These are phyloP conservation scores for Rhododendron henanense DNA, from an alignment of 148 eudicot genomes.

Conservation along the genomic window DNA sequence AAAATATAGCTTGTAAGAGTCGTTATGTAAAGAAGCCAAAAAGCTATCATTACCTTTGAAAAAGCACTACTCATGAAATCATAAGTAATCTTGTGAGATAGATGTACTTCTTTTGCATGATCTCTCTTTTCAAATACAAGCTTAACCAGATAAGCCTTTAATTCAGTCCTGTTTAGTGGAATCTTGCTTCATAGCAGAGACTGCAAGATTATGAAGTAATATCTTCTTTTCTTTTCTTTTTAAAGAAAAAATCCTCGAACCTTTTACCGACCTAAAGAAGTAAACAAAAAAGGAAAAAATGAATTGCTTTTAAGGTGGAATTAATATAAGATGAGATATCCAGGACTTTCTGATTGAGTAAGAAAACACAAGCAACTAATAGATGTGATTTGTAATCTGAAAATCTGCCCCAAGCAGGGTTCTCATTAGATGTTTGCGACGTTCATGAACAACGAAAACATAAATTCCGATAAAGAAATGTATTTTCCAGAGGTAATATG, in stretches of 20 bases:
- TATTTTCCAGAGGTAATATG: neutral
- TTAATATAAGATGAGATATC: neutral
- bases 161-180: neutral
- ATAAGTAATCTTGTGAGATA: neutral
- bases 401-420: neutral
- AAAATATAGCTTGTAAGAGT: slow-evolving; percentile 21
- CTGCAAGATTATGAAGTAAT: neutral
- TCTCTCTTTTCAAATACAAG: neutral
- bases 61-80: neutral
- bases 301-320: slow-evolving; percentile 2
- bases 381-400: neutral
- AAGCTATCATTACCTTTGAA: neutral
- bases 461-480: neutral
- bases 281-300: neutral
- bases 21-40: slow-evolving; percentile 3
- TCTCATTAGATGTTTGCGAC: neutral
- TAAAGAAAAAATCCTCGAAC: neutral
- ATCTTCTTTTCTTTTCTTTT: neutral
- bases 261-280: neutral
- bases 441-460: neutral
- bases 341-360: neutral
- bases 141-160: neutral
- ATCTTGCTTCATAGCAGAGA: neutral
- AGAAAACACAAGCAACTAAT: neutral
- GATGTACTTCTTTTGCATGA: neutral